Evolutionary conservation across 1,284 basidiomycete genomes (phyloP), one percentile per base, ranked within the genome.

Genomic region (Cryptococcus sp.): DNA sequence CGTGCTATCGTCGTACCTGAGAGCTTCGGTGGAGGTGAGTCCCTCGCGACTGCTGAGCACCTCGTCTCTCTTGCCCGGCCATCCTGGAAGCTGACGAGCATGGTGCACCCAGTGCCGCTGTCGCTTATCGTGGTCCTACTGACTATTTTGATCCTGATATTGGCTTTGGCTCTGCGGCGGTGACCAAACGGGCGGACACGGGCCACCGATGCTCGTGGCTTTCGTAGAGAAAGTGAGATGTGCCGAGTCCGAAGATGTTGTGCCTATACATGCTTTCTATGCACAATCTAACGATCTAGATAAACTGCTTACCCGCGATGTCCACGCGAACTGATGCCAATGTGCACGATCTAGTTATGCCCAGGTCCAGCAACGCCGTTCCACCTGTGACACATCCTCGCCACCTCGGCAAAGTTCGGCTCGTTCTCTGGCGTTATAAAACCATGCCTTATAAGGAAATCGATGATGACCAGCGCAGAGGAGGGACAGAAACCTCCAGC

Each of bases 1-100:
- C 85, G 95, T 24, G 79, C 94, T 45, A 83, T 96, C 46, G 82
- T 82, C 20, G 83, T 96, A 36, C 91, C 91, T 3, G 58, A 69
- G 1, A 70, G 63, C 51, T 78, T 78, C 52, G 70, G 68, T 6
- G 71, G 71, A 33, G 43, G 72, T 73, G 59, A 69, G 70, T 69
- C 13, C 4, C 21, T 21, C 15, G 21, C 35, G 35, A 40, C 8
- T 24, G n/a, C n/a, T n/a, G n/a, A n/a, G n/a, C n/a, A n/a, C n/a
- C n/a, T n/a, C n/a, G n/a, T n/a, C n/a, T n/a, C 43, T 20, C 43
- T n/a, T 20, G 9, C 11, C 43, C 16, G 18, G 5, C 18, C 24
- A 16, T 13, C 16, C 24, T n/a, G n/a, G n/a, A n/a, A n/a, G n/a
- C 36, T 37, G 21, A 46, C 6, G 23, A 40, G 45, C 37, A 18